A percentile compares a stretch with the other conserved stretches of the same genome.
phyloP scores from a whole-genome alignment of 208 protist species.

The Leishmania tropica region DNA sequence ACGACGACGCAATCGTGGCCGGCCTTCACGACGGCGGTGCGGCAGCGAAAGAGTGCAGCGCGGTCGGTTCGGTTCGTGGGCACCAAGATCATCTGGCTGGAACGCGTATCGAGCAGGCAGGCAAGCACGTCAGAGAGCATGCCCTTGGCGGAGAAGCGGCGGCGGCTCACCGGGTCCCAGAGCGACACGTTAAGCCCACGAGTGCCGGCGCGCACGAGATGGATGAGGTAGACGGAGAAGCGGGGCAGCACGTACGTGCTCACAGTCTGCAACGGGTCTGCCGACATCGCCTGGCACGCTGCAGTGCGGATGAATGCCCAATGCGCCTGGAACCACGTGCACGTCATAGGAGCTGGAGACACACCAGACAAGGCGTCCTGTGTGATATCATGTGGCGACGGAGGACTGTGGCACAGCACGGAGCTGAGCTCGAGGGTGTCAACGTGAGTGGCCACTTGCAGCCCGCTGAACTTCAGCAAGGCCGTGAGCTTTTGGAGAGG shows the following conservation, averaged over 20 bases:
- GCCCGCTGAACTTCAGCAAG: constrained; percentile 45
- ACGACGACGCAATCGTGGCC: constrained; percentile 58
- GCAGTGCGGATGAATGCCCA: constrained; percentile 72
- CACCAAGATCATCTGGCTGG: constrained; percentile 72
- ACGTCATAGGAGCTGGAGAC: constrained; percentile 28
- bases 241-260: constrained; percentile 52
- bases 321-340: constrained; percentile 53
- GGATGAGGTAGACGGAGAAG: constrained; percentile 76
- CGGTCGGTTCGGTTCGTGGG: constrained; percentile 89
- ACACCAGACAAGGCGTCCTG: constrained; percentile 15
- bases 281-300: constrained; percentile 46
- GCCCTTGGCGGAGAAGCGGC: constrained; percentile 68
- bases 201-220: constrained; percentile 78
- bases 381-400: constrained; percentile 32
- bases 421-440: constrained; percentile 60
- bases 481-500: constrained; percentile 32
- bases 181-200: constrained; percentile 71
- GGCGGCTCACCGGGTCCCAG: constrained; percentile 55
- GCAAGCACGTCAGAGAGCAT: constrained; percentile 87
- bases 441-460: constrained; percentile 64
- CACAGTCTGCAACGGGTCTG: constrained; percentile 62
- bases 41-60: constrained; percentile 73
- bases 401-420: constrained; percentile 33
- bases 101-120: constrained; percentile 62
- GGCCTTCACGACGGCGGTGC: constrained; percentile 66